phyloP scores from a whole-genome alignment of 2,329 filamentous ascomycete genomes.

The Cladophialophora psammophila region DNA sequence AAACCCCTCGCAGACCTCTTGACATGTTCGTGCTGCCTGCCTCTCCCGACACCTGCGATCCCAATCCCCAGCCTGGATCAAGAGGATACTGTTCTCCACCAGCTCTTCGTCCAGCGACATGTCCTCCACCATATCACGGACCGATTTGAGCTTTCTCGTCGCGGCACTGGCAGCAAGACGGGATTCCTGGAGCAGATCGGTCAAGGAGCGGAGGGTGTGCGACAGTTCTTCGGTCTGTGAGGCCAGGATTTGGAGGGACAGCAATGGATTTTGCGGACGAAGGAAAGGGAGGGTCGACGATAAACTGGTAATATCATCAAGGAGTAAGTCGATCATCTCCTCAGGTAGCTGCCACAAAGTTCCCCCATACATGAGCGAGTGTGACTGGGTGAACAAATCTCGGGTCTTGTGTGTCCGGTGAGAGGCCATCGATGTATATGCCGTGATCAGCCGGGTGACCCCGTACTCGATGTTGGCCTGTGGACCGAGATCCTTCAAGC shows the following conservation, averaged over 20 bases:
- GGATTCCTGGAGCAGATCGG: constrained; percentile 92
- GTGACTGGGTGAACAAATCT: constrained; percentile 64
- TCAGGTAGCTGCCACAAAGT: constrained; percentile 54
- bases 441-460: constrained; percentile 64
- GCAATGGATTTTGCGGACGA: constrained; percentile 59
- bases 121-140: constrained; percentile 84
- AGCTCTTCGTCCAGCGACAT: constrained; percentile 83
- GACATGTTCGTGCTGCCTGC: constrained; percentile 83
- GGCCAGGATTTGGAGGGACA: constrained; percentile 73
- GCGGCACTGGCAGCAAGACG: constrained; percentile 86
- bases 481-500: constrained; percentile 61
- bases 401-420: constrained; percentile 69
- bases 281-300: constrained; percentile 60
- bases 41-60: constrained; percentile 75
- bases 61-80: constrained; percentile 85
- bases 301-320: constrained; percentile 64
- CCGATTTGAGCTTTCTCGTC: constrained; percentile 77
- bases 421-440: constrained; percentile 64
- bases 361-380: constrained; percentile 61
- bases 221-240: constrained; percentile 75
- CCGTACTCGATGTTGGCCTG: constrained; percentile 65
- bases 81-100: constrained; percentile 80
- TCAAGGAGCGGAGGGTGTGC: constrained; percentile 81
- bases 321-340: constrained; percentile 63
- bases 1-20: constrained; percentile 89